phyloP scores from a whole-genome alignment of 2,329 filamentous ascomycete species.

The Talaromyces sp. region DNA sequence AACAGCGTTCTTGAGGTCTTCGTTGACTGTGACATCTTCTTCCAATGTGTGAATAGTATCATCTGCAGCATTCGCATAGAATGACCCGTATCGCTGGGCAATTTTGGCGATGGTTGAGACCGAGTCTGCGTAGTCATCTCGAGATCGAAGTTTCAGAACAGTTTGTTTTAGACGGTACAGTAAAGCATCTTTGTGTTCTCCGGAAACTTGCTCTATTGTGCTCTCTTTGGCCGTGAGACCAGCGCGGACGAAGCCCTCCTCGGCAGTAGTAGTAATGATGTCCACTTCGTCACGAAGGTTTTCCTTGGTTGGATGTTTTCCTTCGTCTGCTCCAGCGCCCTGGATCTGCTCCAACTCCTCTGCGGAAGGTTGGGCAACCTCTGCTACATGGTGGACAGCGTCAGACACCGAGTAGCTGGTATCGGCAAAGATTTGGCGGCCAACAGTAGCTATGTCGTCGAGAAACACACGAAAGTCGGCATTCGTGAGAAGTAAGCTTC shows the following conservation, averaged over 20 bases:
- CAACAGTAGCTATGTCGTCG: conserved; percentile 71
- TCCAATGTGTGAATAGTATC: conserved; percentile 62
- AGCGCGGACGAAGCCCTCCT: conserved; percentile 32
- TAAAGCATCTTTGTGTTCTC: conserved; percentile 68
- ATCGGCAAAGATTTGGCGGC: conserved; percentile 79
- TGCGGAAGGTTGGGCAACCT: conserved; percentile 65
- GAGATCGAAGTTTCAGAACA: conserved; percentile 67
- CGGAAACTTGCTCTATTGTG: conserved; percentile 65
- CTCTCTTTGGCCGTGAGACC: conserved; percentile 61
- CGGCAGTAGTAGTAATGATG: conserved; percentile 45
- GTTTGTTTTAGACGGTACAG: conserved; percentile 71
- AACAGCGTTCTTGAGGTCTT: conserved; percentile 68
- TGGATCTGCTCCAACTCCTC: conserved; percentile 53
- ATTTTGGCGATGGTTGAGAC: conserved; percentile 73
- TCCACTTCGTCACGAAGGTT: conserved; percentile 58
- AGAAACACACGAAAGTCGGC: conserved; percentile 84
- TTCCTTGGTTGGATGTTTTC: conserved; percentile 51
- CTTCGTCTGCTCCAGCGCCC: conserved; percentile 39
- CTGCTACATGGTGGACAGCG: conserved; percentile 68
- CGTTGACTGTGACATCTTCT: conserved; percentile 68
- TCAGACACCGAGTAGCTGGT: conserved; percentile 74
- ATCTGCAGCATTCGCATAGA: conserved; percentile 69
- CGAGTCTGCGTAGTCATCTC: conserved; percentile 78
- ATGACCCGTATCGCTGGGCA: conserved; percentile 69
- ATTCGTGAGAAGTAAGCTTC: conserved; percentile 80